Conservation (phyloP, 371 early-diverging fungal genomes). For the Lichtheimia ornata region DNA sequence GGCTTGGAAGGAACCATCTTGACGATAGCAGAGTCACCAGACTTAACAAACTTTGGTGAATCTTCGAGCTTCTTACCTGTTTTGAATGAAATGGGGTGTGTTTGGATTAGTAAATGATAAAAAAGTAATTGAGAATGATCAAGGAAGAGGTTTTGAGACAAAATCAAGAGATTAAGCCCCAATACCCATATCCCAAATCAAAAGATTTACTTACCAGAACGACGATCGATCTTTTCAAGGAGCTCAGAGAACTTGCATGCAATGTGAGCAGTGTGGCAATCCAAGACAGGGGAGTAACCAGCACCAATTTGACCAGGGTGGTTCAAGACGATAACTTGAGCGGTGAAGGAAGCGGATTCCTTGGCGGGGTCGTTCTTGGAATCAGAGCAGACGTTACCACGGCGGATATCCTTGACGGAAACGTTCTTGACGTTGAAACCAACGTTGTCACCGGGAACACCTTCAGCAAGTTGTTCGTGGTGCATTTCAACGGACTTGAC, state of each 20-base stretch:
- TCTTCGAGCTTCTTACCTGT: conserved; percentile 15
- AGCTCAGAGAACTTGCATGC: conserved; percentile 94
- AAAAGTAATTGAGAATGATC: no score
- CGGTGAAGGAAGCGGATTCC: conserved; percentile 88
- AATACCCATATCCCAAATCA: not conserved
- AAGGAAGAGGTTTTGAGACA: no score
- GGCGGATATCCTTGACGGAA: conserved; percentile 95
- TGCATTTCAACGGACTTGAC: conserved; percentile 99
- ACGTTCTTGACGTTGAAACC: conserved; percentile 99
- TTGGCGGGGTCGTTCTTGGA: conserved; percentile 97
- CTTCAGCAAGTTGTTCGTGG: conserved; percentile 92
- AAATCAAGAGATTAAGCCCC: no score
- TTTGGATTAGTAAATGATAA: not conserved
- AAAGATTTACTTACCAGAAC: conserved; percentile 64
- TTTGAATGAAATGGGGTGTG: no score
- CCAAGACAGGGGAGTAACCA: conserved; percentile 92
- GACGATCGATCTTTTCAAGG: conserved; percentile 93
- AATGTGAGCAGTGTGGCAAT: conserved; percentile 97
- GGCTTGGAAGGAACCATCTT: conserved; percentile 95
- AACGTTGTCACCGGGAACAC: conserved; percentile 97
- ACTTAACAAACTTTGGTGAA: conserved; percentile 66
- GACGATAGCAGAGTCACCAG: conserved; percentile 95
- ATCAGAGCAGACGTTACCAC: conserved; percentile 97
- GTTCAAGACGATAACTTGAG: conserved; percentile 96
- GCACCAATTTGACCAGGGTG: conserved; percentile 92